A percentile compares a stretch with the other conserved stretches of the same genome.
Conservation (phyloP, 2,329 filamentous ascomycete species). For the Phialophora tarda region DNA sequence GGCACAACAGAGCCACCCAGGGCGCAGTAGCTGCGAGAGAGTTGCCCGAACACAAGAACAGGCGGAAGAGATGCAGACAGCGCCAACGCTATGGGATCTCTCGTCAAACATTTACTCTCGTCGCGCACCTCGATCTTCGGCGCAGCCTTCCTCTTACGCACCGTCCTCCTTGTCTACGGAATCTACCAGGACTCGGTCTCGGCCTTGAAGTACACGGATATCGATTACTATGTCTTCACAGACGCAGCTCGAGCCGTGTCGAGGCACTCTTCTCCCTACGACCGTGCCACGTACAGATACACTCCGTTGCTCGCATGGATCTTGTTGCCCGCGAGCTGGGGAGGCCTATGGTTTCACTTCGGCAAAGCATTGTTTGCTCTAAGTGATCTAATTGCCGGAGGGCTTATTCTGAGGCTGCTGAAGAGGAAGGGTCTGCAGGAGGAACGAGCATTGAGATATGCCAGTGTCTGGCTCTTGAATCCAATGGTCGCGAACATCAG, state of each 20-base stretch:
- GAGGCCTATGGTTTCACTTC: constrained; percentile 72
- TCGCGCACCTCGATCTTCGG: constrained; percentile 46
- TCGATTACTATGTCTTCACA: constrained; percentile 98
- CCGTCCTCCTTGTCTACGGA: constrained; percentile 80
- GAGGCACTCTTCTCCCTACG: constrained; percentile 75
- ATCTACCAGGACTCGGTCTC: constrained; percentile 91
- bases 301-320: constrained; percentile 93
- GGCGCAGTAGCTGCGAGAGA: background rate
- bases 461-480: constrained; percentile 90
- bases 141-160: constrained; percentile 65
- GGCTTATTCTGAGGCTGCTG: constrained; percentile 69
- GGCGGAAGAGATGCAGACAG: constrained; percentile 22
- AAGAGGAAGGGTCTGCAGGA: constrained; percentile 54
- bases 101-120: constrained; percentile 41
- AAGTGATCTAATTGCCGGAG: constrained; percentile 84
- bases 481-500: constrained; percentile 98
- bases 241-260: constrained; percentile 83
- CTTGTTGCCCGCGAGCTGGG: constrained; percentile 76
- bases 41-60: background rate
- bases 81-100: constrained; percentile 25
- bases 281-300: constrained; percentile 93
- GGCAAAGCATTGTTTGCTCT: constrained; percentile 86
- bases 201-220: constrained; percentile 96
- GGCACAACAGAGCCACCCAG: background rate
- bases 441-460: constrained; percentile 71